Base-by-base conservation (phyloP, 495 filamentous ascomycete genomes). In the Podospora fimiseda region DNA sequence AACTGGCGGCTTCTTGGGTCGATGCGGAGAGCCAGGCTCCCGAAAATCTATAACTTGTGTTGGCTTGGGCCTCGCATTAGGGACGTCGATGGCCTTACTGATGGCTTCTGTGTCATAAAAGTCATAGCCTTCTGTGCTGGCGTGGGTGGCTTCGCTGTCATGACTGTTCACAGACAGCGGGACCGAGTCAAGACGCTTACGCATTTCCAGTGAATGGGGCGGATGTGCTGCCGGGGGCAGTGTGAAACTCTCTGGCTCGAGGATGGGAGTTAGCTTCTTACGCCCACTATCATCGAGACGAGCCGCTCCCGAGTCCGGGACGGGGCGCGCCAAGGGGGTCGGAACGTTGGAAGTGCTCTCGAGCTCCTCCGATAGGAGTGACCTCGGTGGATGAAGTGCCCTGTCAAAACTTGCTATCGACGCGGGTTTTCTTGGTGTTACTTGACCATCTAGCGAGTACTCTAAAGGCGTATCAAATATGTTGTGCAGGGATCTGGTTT, bases 261-360 rank as follows among this genome's bases (percentile, higher is more conserved):
- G 43, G 18, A 74, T 69, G 6, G 70, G 68, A 4, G 70, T 68
- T 11, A 76, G 62, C 40, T 55, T 65, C 46, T 65, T 70, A 1
- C 66, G 52, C 0, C 52, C 57, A 14, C 50, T 62, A 6, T 65
- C 65, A 15, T 70, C 57, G 43, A 63, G 20, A 48, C 40, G 9
- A 36, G 22, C 43, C 42, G 53, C 36, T 38, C 47, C 52, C 20
- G 67, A 24, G 15, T 66, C 81, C 2, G 76, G 71, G 36, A 86
- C 68, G 4, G 89, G 88, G 20, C 81, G 78, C 4, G 82, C 89
- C 39, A 92, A 72, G 1, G 89, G 89, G 0, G 89, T 95, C 11
- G 85, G 79, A 61, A 89, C 79, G 52, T 86, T 89, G 1, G 89
- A 93, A 37, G 82, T 83, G 65, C 80, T 87, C 46, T 88, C 85